Base-by-base conservation (phyloP, 2,329 filamentous ascomycete genomes). In the Ceratocystiopsis minuta region DNA sequence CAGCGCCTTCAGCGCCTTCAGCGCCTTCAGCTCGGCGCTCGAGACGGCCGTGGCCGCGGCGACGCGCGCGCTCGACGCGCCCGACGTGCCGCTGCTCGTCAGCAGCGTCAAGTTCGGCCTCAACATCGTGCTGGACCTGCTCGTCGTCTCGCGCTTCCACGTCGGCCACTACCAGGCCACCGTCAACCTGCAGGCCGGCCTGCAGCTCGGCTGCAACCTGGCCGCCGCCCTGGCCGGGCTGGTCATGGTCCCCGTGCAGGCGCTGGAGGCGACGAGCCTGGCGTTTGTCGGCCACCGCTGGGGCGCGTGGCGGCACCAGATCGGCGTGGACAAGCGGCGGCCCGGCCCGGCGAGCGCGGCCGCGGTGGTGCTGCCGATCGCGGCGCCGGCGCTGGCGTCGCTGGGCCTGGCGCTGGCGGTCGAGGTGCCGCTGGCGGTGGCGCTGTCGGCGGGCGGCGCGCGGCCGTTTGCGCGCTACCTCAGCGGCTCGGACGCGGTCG, bases 41-140 rank as follows among this genome's bases (percentile, higher is more conserved):
- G 74, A 82, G 52, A 69, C 68, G 0, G 72, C 78, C 0, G 71
- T 82, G 0, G 64, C 70, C 0, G 63, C 67, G 1, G 67, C 68
- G 0, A 81, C 78, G 0, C 61, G 78, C 36, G 75, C 79, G 0
- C 57, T 85, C 1, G 79, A 83, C 53, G 67, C 72, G 40, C 78
- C 78, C 0, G 78, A 84, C 51, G 74, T 83, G 0, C 77, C 78
- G 0, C 58, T 84, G 0, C 51, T 80, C 1, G 78, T 83, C 47
- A 80, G 70, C 53, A 67, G 64, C 0, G 61, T 67, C 40, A 79
- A 78, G 48, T 79, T 82, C 41, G 57, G 62, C 0, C 54, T 80
- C 45, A 83, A 83, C 49, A 83, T 84, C 42, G 45, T 75, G 2
- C 61, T 83, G 0, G 77, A 82, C 47, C 52, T 83, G 42, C 58